These are phyloP conservation scores for Pinus tabuliformis DNA, from an alignment of 75 land plant species.

Conservation along the genomic window DNA sequence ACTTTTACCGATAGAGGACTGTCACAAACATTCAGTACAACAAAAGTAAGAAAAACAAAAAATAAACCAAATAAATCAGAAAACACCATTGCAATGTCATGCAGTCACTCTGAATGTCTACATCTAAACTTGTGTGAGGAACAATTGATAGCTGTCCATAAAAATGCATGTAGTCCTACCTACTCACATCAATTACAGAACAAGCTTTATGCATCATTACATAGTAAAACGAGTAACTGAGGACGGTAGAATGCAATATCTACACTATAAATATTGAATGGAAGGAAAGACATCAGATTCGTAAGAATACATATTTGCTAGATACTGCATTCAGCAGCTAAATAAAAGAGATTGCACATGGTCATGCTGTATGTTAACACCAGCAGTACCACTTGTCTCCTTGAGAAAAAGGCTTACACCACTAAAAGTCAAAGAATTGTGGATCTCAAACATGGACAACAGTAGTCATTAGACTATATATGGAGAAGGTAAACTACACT, in stretches of 20 bases:
- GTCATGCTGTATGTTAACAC: no score
- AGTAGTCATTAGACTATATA: no score
- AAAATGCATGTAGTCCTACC: neutral
- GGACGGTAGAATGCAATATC: neutral
- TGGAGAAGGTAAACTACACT: no score
- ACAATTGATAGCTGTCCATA: neutral
- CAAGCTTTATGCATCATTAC: neutral
- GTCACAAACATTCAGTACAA: neutral
- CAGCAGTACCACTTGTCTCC: no score
- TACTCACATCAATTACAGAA: neutral
- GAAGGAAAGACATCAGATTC: no score
- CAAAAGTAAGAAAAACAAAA: neutral
- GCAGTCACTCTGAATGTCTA: neutral
- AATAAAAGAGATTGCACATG: no score
- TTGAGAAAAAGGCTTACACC: no score
- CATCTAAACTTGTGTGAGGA: neutral
- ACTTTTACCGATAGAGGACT: constrained; percentile 69
- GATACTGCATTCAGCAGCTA: no score
- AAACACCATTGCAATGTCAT: neutral
- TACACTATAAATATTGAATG: no score
- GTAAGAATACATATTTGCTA: no score
- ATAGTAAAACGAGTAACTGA: neutral
- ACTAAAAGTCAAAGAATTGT: no score
- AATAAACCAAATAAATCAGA: neutral
- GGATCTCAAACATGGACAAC: no score